phyloP scores from a whole-genome alignment of 2,329 filamentous ascomycete species.

The Davidsoniella virescens region DNA sequence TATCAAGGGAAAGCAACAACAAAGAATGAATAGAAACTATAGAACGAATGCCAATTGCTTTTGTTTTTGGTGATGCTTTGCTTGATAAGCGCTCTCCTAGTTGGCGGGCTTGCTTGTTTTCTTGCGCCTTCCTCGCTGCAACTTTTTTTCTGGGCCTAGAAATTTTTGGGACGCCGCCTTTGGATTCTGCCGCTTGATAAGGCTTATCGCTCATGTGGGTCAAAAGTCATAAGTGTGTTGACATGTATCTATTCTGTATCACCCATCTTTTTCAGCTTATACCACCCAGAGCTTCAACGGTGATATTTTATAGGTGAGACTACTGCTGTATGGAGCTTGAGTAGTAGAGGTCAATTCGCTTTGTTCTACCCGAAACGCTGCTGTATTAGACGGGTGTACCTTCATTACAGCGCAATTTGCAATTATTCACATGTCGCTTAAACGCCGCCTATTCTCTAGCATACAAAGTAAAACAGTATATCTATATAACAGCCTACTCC shows the following conservation, averaged over 20 bases:
- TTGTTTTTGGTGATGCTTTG: not conserved
- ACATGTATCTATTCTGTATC: not conserved
- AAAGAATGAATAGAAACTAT: not conserved
- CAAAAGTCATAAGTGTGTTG: slow-evolving; percentile 6
- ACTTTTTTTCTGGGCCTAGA: slow-evolving; percentile 11
- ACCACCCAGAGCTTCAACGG: too few species aligned
- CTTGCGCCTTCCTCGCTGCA: not conserved
- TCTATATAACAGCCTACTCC: too few species aligned
- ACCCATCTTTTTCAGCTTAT: too few species aligned
- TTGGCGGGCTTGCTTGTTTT: slow-evolving; percentile 5
- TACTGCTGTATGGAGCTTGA: too few species aligned
- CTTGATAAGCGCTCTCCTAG: not conserved
- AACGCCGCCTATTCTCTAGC: too few species aligned
- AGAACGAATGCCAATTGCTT: not conserved
- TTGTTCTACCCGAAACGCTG: too few species aligned
- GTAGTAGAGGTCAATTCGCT: too few species aligned
- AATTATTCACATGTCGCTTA: too few species aligned
- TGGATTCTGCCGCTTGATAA: slow-evolving; percentile 10
- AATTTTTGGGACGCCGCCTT: slow-evolving; percentile 12
- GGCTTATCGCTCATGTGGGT: slow-evolving; percentile 7
- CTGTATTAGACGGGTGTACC: too few species aligned
- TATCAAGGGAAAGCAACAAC: not conserved
- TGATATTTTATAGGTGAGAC: too few species aligned
- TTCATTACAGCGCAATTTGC: too few species aligned
- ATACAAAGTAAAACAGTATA: too few species aligned